These are phyloP conservation scores for Aureobasidium zeae DNA, from an alignment of 2,329 filamentous ascomycete genomes.

Conservation along the genomic window DNA sequence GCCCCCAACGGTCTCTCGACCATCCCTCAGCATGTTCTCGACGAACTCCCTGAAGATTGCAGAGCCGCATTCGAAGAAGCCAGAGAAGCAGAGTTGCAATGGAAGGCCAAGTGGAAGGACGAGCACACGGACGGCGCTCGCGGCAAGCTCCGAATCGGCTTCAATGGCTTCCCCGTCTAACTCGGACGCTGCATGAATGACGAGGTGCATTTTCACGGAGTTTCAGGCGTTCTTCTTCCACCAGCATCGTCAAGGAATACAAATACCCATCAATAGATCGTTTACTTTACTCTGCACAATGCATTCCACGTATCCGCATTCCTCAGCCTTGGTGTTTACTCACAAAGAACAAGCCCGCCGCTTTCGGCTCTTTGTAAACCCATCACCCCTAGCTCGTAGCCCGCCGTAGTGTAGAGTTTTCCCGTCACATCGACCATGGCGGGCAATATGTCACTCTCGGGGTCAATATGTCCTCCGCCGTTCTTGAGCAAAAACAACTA, in stretches of 20 bases:
- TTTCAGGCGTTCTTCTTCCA: slow-evolving; percentile 6
- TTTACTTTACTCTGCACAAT: slow-evolving; percentile 6
- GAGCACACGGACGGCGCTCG: slow-evolving; percentile 51
- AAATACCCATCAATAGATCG: slow-evolving; percentile 12
- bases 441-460: slow-evolving; percentile 1
- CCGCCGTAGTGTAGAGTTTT: too few species aligned
- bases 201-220: slow-evolving; percentile 2
- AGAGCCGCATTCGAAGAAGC: slow-evolving; percentile 63
- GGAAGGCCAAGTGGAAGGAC: slow-evolving; percentile 65
- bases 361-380: slow-evolving; percentile 12
- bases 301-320: slow-evolving; percentile 7
- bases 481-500: slow-evolving; percentile 16
- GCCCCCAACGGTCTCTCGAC: slow-evolving; percentile 50
- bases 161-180: slow-evolving; percentile 42
- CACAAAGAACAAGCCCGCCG: too few species aligned
- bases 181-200: not conserved
- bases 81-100: slow-evolving; percentile 54
- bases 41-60: slow-evolving; percentile 60
- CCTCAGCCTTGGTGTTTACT: too few species aligned
- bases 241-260: slow-evolving; percentile 10
- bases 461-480: slow-evolving; percentile 16
- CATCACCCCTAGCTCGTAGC: too few species aligned
- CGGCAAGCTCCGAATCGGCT: slow-evolving; percentile 39
- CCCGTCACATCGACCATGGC: not conserved
- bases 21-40: slow-evolving; percentile 55